These are phyloP conservation scores for Bruguiera sexangula DNA, from an alignment of 345 rosid genomes.

Conservation along the genomic window DNA sequence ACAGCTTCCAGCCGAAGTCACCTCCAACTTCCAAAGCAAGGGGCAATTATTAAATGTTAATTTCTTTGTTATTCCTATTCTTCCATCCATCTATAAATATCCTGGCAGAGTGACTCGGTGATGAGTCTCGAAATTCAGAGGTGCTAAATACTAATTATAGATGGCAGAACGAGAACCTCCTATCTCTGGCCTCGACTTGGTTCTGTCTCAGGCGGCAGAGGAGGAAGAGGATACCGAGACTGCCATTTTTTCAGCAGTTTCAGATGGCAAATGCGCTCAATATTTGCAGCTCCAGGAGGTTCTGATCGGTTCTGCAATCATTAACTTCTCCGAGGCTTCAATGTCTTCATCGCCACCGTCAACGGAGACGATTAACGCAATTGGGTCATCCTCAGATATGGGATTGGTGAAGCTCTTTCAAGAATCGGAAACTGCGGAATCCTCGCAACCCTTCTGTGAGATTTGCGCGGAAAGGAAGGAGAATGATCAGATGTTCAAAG, in stretches of 20 bases:
- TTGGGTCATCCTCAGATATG: not conserved
- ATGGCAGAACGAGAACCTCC: not conserved
- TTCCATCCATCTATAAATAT: not conserved
- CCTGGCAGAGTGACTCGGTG: not conserved
- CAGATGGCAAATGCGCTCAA: constrained; percentile 43
- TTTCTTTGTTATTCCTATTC: not conserved
- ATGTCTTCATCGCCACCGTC: not conserved
- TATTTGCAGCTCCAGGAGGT: constrained; percentile 51
- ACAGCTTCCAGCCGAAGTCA: constrained; percentile 1
- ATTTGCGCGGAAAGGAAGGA: constrained; percentile 55
- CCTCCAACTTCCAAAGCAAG: not conserved
- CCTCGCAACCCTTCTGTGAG: constrained; percentile 41
- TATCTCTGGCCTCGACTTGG: constrained; percentile 5
- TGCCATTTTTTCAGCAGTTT: constrained; percentile 29
- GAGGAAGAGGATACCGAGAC: not conserved
- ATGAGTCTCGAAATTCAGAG: not conserved
- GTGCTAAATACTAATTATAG: not conserved
- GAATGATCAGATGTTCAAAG: constrained; percentile 33
- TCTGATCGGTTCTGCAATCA: constrained; percentile 21
- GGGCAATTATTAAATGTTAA: not conserved
- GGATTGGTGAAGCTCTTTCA: not conserved
- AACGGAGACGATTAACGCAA: not conserved
- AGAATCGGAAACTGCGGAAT: constrained; percentile 14
- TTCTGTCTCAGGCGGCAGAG: constrained; percentile 19
- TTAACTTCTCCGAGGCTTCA: not conserved